Percentiles rank a stretch among this genome's conserved stretches.
These are phyloP conservation scores for Hydrangea macrophylla DNA, from an alignment of 148 eudicot genomes.

Conservation along the genomic window DNA sequence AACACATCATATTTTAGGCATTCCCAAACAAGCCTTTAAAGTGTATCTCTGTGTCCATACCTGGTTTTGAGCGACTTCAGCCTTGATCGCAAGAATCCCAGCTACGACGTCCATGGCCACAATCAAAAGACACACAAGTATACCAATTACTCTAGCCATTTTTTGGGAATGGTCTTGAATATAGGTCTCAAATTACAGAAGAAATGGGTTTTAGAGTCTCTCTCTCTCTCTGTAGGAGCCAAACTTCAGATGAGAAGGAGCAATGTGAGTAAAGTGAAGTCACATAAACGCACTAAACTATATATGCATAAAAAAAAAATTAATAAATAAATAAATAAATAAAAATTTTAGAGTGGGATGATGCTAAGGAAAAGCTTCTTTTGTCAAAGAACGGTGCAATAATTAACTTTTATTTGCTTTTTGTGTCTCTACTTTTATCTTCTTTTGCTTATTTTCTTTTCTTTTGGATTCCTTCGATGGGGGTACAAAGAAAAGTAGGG, in stretches of 20 bases:
- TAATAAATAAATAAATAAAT: too few species aligned
- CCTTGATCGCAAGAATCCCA: conserved; percentile 75
- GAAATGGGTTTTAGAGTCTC: neutral
- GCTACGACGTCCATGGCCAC: conserved; percentile 61
- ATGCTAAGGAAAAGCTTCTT: conserved; percentile 24
- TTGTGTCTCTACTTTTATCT: conserved; percentile 15
- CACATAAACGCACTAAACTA: neutral
- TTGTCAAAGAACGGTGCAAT: conserved; percentile 10
- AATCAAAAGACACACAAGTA: conserved; percentile 56
- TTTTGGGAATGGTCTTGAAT: neutral
- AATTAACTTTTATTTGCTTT: too few species aligned
- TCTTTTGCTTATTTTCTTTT: neutral
- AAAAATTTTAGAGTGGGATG: neutral
- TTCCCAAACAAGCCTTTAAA: too few species aligned
- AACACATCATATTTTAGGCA: too few species aligned
- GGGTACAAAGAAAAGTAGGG: conserved; percentile 29
- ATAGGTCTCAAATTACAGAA: neutral
- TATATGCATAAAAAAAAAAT: too few species aligned
- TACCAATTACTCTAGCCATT: conserved; percentile 44
- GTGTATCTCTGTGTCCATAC: conserved; percentile 15
- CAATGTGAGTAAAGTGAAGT: neutral
- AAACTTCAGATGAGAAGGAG: neutral
- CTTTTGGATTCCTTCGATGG: conserved; percentile 18
- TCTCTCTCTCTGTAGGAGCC: neutral
- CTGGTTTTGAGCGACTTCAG: conserved; percentile 78